These are phyloP conservation scores for Neofusicoccum kwambonambiense DNA, from an alignment of 2,329 filamentous ascomycete genomes.

Conservation along the genomic window DNA sequence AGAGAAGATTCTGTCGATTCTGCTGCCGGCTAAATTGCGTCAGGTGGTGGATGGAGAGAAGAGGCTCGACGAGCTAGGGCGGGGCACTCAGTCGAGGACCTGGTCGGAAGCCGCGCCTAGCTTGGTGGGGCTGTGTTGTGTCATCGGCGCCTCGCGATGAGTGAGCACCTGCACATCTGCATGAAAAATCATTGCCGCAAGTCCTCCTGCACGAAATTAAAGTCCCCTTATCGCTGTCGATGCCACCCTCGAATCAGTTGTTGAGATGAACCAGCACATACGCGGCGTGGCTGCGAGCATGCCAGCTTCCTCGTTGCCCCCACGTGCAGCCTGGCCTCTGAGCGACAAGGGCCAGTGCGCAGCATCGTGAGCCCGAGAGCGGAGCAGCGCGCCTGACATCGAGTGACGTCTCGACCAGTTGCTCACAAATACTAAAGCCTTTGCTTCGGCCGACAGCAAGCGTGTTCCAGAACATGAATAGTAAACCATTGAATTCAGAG, in stretches of 20 bases:
- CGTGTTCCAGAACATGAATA: background rate
- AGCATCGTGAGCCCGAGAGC: background rate
- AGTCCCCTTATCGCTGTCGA: background rate
- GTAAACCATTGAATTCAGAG: background rate
- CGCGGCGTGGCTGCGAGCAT: background rate
- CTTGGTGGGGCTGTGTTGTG: conserved; percentile 3
- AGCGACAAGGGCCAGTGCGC: background rate
- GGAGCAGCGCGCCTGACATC: conserved; percentile 13
- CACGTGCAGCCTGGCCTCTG: background rate
- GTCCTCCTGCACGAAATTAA: background rate
- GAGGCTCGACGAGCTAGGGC: background rate
- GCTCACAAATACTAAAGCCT: conserved; percentile 7
- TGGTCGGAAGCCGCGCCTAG: background rate
- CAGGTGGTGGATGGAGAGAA: conserved; percentile 1
- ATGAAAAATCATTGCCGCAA: background rate
- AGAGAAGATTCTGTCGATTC: background rate
- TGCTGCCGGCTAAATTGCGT: background rate
- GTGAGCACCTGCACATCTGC: conserved; percentile 1
- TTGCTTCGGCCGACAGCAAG: background rate
- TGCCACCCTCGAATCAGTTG: background rate
- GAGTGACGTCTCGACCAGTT: conserved; percentile 4
- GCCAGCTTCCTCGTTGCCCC: background rate
- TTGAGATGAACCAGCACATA: background rate
- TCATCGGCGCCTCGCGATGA: conserved; percentile 12
- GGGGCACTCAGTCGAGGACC: background rate